Evolutionary conservation across 202 grass and related monocot species (phyloP).

Genomic region (Schoenoplectus tabernaemontani): DNA sequence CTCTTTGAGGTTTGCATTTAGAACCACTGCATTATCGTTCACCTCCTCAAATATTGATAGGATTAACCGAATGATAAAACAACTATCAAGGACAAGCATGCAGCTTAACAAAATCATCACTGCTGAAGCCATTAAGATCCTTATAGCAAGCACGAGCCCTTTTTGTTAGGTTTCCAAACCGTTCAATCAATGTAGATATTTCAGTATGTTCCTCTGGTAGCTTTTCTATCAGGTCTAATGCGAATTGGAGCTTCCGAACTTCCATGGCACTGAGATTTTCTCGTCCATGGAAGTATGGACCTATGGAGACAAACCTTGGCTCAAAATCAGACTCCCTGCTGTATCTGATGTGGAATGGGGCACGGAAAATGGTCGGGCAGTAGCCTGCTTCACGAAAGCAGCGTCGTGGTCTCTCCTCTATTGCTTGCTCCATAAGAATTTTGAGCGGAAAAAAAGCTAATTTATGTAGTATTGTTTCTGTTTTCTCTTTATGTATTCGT

Average conservation of each 20-base stretch:
- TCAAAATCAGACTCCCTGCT: slow-evolving; percentile 44
- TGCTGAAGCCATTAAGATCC: slow-evolving; percentile 1
- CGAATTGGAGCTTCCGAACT: slow-evolving; percentile 39
- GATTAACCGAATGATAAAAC: slow-evolving; percentile 42
- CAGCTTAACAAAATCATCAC: slow-evolving; percentile 31
- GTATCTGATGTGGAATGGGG: slow-evolving; percentile 34
- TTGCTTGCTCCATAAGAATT: neutral
- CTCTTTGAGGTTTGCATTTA: slow-evolving; percentile 39
- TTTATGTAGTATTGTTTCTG: too few relatives aligned
- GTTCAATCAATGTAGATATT: slow-evolving; percentile 14
- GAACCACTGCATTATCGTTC: slow-evolving; percentile 21
- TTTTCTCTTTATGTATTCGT: too few relatives aligned
- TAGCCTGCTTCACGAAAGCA: slow-evolving; percentile 29
- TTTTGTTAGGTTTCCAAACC: slow-evolving; percentile 9
- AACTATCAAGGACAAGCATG: slow-evolving; percentile 48
- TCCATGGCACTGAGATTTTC: slow-evolving; percentile 39
- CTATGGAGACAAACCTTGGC: slow-evolving; percentile 46
- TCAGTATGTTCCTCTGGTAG: slow-evolving; percentile 6
- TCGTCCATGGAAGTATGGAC: slow-evolving; percentile 42
- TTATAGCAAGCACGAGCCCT: slow-evolving; percentile 30
- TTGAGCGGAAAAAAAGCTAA: neutral
- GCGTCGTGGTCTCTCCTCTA: neutral
- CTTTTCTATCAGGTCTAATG: slow-evolving; percentile 37
- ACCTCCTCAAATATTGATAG: slow-evolving; percentile 32
- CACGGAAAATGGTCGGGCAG: slow-evolving; percentile 40